phyloP scores from a whole-genome alignment of 2,329 filamentous ascomycete genomes.

The Colletotrichum sp. region DNA sequence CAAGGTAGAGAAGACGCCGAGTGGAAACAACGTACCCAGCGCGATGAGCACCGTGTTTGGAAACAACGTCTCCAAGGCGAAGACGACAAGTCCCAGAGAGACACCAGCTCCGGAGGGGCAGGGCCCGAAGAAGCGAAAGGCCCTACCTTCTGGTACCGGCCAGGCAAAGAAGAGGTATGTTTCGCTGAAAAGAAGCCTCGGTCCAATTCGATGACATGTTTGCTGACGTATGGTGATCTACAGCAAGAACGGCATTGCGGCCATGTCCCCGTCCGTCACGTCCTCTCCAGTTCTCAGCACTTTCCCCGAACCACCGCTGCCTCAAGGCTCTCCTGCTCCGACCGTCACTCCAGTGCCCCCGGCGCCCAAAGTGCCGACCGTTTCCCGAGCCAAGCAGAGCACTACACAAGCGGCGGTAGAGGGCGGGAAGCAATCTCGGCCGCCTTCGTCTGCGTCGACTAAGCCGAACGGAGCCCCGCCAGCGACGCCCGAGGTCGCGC shows the following conservation, averaged over 20 bases:
- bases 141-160: constrained; percentile 67
- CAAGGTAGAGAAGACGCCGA: constrained; percentile 75
- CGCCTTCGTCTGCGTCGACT: constrained; percentile 61
- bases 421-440: constrained; percentile 53
- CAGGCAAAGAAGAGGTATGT: constrained; percentile 77
- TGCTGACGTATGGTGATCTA: constrained; percentile 20
- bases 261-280: constrained; percentile 72
- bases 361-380: constrained; percentile 46
- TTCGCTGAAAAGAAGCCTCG: background rate
- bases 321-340: constrained; percentile 65
- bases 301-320: constrained; percentile 66
- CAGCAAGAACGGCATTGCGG: constrained; percentile 43
- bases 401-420: constrained; percentile 68
- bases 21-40: constrained; percentile 61
- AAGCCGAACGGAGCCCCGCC: constrained; percentile 61
- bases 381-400: constrained; percentile 77
- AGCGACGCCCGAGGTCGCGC: constrained; percentile 40
- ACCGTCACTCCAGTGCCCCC: constrained; percentile 24
- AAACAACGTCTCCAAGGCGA: constrained; percentile 57
- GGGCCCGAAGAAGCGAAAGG: constrained; percentile 75
- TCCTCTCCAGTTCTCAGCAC: constrained; percentile 77
- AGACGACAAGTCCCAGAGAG: constrained; percentile 69
- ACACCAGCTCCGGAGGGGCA: constrained; percentile 68
- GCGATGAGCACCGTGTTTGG: constrained; percentile 67
- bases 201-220: background rate